A percentile compares a stretch with the other conserved stretches of the same genome.
Conservation (phyloP, 305 asterid species). For the Caryopteris hybrid region DNA sequence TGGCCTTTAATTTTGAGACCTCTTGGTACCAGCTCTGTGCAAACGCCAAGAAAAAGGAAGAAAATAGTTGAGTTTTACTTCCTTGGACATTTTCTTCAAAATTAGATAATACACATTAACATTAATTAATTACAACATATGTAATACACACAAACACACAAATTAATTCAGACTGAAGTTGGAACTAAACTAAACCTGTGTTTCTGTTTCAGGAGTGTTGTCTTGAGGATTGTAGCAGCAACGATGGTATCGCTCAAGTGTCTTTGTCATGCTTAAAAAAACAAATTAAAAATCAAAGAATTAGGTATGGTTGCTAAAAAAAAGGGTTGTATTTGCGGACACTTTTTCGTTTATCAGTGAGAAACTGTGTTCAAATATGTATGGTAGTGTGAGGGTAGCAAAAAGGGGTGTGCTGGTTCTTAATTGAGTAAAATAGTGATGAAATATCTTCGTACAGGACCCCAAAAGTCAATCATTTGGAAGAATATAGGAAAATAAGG, state of each 20-base stretch:
- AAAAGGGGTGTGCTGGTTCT: neutral
- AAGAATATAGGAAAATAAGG: neutral
- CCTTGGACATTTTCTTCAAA: no score
- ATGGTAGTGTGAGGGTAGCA: neutral
- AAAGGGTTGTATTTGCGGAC: neutral
- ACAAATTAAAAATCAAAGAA: no score
- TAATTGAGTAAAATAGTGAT: constrained; percentile 2
- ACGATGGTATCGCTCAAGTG: constrained; percentile 69
- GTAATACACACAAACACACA: neutral
- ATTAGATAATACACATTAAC: no score
- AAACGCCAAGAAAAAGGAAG: neutral
- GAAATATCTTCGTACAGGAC: neutral
- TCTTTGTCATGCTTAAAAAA: constrained; percentile 40
- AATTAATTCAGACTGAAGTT: neutral
- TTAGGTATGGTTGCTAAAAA: no score
- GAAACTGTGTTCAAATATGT: no score
- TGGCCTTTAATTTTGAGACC: constrained; percentile 67
- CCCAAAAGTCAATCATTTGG: constrained; percentile 11
- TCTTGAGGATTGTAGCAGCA: constrained; percentile 63
- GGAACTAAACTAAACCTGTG: constrained; percentile 40
- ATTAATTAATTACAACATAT: neutral
- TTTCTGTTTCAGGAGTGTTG: constrained; percentile 43
- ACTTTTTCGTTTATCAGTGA: neutral
- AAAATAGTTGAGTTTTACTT: no score
- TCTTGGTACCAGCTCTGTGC: constrained; percentile 77